Percentiles rank a stretch among this genome's conserved stretches.
Evolutionary conservation across 257 asterid species (phyloP).

Genomic region (Solanum rostratum): DNA sequence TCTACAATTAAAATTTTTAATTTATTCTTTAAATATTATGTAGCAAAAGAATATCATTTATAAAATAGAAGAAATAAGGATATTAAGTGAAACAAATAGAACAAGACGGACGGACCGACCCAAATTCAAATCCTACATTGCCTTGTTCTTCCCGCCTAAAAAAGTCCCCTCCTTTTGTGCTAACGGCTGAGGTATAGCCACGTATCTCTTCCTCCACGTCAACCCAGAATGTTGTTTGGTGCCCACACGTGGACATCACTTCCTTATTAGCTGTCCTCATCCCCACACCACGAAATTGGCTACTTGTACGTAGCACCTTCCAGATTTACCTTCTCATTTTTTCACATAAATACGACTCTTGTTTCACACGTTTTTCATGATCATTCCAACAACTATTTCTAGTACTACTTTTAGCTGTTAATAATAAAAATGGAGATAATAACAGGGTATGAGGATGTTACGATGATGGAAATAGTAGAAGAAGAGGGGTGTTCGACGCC

Average conservation of each 20-base stretch:
- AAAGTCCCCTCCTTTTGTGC: background rate
- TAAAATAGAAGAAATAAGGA: too few relatives aligned
- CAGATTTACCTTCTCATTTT: background rate
- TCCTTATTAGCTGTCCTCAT: background rate
- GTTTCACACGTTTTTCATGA: background rate
- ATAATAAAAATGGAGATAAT: background rate
- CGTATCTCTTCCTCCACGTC: background rate
- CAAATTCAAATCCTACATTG: background rate
- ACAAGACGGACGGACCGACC: too few relatives aligned
- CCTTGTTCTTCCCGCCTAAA: background rate
- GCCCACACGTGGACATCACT: background rate
- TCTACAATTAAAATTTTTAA: too few relatives aligned
- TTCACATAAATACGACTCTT: background rate
- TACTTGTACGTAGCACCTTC: background rate
- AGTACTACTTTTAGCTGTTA: too few relatives aligned
- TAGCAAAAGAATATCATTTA: too few relatives aligned
- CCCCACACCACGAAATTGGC: background rate
- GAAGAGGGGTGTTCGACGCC: constrained; percentile 11
- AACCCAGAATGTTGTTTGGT: background rate
- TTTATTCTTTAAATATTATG: too few relatives aligned
- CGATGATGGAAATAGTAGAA: background rate
- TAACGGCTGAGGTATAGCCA: background rate
- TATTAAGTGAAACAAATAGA: too few relatives aligned
- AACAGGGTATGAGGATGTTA: background rate
- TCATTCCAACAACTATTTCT: background rate